Evolutionary conservation across 208 protist species (phyloP), one percentile per base, ranked within the genome.

Genomic region (Trypanosoma caninum): DNA sequence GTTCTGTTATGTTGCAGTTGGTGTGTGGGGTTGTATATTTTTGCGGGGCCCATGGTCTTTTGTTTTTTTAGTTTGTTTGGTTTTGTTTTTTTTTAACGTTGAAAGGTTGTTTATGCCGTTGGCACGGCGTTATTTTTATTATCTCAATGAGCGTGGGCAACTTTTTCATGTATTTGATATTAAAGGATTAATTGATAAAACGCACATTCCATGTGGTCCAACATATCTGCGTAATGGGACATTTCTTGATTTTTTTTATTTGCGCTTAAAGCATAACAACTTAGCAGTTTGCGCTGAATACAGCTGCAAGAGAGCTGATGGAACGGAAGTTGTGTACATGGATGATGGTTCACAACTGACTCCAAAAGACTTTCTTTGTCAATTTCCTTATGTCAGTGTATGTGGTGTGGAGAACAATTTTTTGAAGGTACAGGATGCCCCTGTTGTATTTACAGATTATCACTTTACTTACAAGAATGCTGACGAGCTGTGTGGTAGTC

Each of bases 141-240:
- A 74, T 31, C 59, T 80, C 28, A 75, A 73, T 44, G 63, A 74
- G 37, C 74, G 69, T 38, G 74, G 74, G 8, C 34, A 80, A 22
- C 47, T 80, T 13, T 76, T 69, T 69, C 69, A 75, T 56, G 56
- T 80, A 30, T 76, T 69, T 54, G 73, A 79, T 42, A 60, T 74
- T 13, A 67, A 67, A 33, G 67, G 67, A 11, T 22, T 79, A 11
- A 22, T 79, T 6, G 18, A 38, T 11, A 16, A 50, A 13, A 56
- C 44, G n/a, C 33, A 33, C 2, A 60, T 62, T 13, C 67, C 73
- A 23, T 50, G 58, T 51, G 66, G 73, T 33, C 67, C 73, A 4
- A 59, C 63, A 27, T 67, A 65, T 42, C 69, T 80, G 3, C 47
- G 59, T 28, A 60, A 72, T 16, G 4, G 48, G 13, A 47, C 47